Evolutionary conservation across 2,329 filamentous ascomycete genomes (phyloP).

Genomic region (Herpotrichia juniperi): DNA sequence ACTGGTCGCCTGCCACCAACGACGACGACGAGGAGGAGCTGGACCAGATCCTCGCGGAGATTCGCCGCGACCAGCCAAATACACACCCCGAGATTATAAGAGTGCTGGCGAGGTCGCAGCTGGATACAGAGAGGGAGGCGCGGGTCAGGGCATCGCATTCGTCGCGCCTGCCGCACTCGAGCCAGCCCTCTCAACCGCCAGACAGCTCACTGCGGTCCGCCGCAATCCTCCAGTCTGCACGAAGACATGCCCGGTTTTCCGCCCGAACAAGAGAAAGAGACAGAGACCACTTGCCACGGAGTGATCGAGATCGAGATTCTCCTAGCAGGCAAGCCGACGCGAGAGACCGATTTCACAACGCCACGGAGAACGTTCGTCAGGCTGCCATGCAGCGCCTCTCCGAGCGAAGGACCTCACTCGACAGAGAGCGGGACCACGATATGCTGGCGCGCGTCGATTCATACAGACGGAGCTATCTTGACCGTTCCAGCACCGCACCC

Average conservation of each 20-base stretch:
- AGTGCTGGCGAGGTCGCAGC: slow-evolving; percentile 43
- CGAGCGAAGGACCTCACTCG: slow-evolving; percentile 30
- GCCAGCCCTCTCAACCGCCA: slow-evolving; percentile 29
- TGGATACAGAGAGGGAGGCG: slow-evolving; percentile 38
- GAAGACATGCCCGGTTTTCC: slow-evolving; percentile 47
- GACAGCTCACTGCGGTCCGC: slow-evolving; percentile 46
- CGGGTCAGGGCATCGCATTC: slow-evolving; percentile 29
- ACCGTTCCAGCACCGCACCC: slow-evolving; percentile 26
- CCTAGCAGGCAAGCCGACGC: slow-evolving; percentile 23
- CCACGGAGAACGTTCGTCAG: slow-evolving; percentile 29
- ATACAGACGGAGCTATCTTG: slow-evolving; percentile 34
- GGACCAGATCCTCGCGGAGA: slow-evolving; percentile 47
- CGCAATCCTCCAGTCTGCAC: slow-evolving; percentile 48
- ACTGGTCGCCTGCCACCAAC: slow-evolving; percentile 61
- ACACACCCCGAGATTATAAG: slow-evolving; percentile 48
- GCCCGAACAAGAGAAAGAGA: slow-evolving; percentile 29
- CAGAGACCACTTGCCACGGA: slow-evolving; percentile 47
- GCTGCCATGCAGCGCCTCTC: slow-evolving; percentile 36
- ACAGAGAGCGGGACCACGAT: slow-evolving; percentile 24
- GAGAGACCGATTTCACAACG: slow-evolving; percentile 25
- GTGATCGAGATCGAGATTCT: slow-evolving; percentile 48
- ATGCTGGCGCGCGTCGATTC: slow-evolving; percentile 31
- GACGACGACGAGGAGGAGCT: slow-evolving; percentile 47
- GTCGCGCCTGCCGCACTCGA: slow-evolving; percentile 28
- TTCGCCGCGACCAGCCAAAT: slow-evolving; percentile 46